Percentiles rank a stretch among this genome's conserved stretches.
These are phyloP conservation scores for Talaromyces marneffei DNA, from an alignment of 2,329 filamentous ascomycete species.

Conservation along the genomic window DNA sequence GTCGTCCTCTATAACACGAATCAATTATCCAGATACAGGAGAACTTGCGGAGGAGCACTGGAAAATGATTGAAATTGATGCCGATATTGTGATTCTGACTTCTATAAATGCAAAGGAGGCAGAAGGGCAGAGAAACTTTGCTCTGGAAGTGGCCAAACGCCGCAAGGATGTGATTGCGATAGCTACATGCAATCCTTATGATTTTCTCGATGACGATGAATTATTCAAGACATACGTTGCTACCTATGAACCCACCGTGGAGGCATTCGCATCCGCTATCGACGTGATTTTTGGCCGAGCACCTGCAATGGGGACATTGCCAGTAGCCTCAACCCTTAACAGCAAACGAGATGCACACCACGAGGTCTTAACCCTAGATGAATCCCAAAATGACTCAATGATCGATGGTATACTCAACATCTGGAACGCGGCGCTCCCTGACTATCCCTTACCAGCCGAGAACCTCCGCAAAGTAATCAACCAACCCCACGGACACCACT, in stretches of 20 bases:
- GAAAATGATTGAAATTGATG: slow-evolving; percentile 26
- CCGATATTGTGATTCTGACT: slow-evolving; percentile 36
- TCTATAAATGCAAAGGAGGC: slow-evolving; percentile 37
- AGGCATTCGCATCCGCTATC: slow-evolving; percentile 37
- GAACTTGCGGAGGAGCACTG: slow-evolving; percentile 28
- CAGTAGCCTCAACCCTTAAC: slow-evolving; percentile 24
- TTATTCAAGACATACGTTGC: slow-evolving; percentile 38
- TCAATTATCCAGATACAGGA: slow-evolving; percentile 29
- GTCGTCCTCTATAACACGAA: slow-evolving; percentile 25
- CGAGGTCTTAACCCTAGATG: not conserved
- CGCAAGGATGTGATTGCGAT: slow-evolving; percentile 32
- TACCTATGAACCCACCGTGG: slow-evolving; percentile 41
- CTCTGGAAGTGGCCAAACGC: slow-evolving; percentile 27
- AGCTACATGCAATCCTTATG: slow-evolving; percentile 42
- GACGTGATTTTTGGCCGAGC: slow-evolving; percentile 35
- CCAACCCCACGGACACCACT: slow-evolving; percentile 27
- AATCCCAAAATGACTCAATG: not conserved
- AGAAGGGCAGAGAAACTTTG: slow-evolving; percentile 33
- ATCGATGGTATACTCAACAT: slow-evolving; percentile 25
- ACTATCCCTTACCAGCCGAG: slow-evolving; percentile 28
- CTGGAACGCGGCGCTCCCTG: slow-evolving; percentile 35
- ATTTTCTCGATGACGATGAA: slow-evolving; percentile 34
- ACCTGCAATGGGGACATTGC: slow-evolving; percentile 29
- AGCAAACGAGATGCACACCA: not conserved
- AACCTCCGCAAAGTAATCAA: slow-evolving; percentile 26